Conservation (phyloP, 306 rosid genomes). For the Prunus dulcis region DNA sequence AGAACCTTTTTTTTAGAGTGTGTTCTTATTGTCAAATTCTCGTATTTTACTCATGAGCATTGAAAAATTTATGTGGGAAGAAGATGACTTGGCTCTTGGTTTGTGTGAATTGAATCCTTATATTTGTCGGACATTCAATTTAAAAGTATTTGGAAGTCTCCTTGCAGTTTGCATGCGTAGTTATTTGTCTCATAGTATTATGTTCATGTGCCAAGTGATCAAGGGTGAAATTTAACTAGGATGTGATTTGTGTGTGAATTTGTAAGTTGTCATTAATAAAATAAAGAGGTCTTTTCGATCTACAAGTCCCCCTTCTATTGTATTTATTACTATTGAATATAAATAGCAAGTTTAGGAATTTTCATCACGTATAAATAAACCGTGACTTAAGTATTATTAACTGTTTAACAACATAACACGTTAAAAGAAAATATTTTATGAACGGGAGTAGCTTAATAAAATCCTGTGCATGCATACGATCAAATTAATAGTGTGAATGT, state of each 20-base stretch:
- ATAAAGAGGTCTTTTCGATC: too few species aligned
- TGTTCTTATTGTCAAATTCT: too few species aligned
- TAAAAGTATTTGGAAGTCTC: background rate
- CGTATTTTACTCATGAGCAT: too few species aligned
- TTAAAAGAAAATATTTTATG: background rate
- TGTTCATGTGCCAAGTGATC: background rate
- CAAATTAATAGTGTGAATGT: background rate
- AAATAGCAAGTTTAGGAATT: too few species aligned
- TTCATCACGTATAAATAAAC: accelerated
- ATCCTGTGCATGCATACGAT: background rate
- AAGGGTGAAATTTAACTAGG: background rate
- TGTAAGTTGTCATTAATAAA: background rate
- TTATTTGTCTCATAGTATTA: background rate
- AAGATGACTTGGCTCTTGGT: conserved; percentile 5
- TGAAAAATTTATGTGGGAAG: too few species aligned
- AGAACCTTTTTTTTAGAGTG: too few species aligned
- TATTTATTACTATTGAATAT: too few species aligned
- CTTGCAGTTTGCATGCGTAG: background rate
- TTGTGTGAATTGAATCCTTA: background rate
- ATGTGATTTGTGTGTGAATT: background rate
- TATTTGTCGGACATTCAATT: background rate
- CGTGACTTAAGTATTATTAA: too few species aligned
- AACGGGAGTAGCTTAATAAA: background rate
- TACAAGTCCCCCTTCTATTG: background rate
- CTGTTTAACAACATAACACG: background rate